Evolutionary conservation across 768 basidiomycete species (phyloP), one percentile per base, ranked within the genome.

Genomic region (Baorangia bicolor): DNA sequence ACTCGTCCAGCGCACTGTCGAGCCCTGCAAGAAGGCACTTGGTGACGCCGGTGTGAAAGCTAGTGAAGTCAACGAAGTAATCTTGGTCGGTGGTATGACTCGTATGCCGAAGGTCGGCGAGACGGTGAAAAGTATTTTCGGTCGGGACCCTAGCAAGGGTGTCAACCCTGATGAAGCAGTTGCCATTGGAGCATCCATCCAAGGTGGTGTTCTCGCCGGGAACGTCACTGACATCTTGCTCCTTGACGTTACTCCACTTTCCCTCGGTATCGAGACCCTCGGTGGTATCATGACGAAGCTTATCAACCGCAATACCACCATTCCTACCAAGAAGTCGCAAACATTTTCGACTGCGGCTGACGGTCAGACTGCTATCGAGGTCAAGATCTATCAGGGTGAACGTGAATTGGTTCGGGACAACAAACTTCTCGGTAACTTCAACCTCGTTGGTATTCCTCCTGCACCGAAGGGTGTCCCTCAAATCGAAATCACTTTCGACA

Each of bases 251-350:
- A 96, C 94, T n/a, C 94, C 94, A 31, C 82, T 98, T 1, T 99
- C 96, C 1, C 90, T 99, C 62, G 85, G 85, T 78, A 94, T 94
- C 51, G 94, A 97, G 77, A 98, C 96, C 12, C 92, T 98, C 59
- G 95, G 97, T 63, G 97, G 97, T 69, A 98, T 99, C 76, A 98
- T 99, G 93, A 98, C 96, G 62, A 96, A 98, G 76, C 85, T 99
- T 41, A 99, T 99, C 76, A 88, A 81, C 69, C 90, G 97, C 56
- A 99, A 99, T 80, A 99, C 97, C 12, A 98, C 97, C 55, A 98
- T 98, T 75, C 97, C 97, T 5, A 98, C 96, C 64, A 99, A 99
- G 83, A 99, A 99, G 84, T 94, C 93, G 0, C 96, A 98, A 74
- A 90, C 89, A 41, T 98, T 99, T 83, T 98, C 96, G 5, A 99